phyloP scores from a whole-genome alignment of 192 early-diverging fungal genomes.

The Rhizoclosmatium sp. region DNA sequence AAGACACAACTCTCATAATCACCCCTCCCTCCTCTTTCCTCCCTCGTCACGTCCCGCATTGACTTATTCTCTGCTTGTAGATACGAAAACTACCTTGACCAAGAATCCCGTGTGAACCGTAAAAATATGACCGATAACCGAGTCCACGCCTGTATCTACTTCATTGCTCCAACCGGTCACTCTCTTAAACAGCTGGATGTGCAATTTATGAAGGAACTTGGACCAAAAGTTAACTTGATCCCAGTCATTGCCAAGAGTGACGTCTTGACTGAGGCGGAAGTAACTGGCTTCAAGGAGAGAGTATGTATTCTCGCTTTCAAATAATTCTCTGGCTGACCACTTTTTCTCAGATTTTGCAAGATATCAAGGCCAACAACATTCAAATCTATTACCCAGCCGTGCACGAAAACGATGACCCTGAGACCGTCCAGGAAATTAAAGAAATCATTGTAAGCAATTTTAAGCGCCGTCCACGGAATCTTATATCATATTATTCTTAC shows the following conservation, averaged over 20 bases:
- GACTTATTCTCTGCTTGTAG: constrained; percentile 48
- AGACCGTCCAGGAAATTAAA: constrained; percentile 95
- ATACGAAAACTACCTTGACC: constrained; percentile 92
- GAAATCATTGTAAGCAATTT: constrained; percentile 76
- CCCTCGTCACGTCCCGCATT: no score
- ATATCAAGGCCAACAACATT: constrained; percentile 92
- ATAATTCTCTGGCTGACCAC: not conserved
- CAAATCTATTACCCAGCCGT: constrained; percentile 95
- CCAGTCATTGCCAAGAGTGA: constrained; percentile 99
- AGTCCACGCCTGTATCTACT: constrained; percentile 96
- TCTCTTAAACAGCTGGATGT: constrained; percentile 91
- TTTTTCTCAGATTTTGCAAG: constrained; percentile 81
- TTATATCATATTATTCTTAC: not conserved
- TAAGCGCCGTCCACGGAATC: not conserved
- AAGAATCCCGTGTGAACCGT: constrained; percentile 73
- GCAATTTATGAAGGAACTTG: constrained; percentile 95
- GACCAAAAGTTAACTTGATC: constrained; percentile 94
- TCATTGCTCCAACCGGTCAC: constrained; percentile 98
- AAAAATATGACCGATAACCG: constrained; percentile 71
- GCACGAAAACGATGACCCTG: constrained; percentile 95
- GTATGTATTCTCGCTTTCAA: constrained; percentile 32
- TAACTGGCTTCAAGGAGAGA: constrained; percentile 87
- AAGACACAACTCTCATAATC: no score
- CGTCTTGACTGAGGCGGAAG: constrained; percentile 90
- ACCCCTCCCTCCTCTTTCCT: no score